Evolutionary conservation across 108 stramenopile species (phyloP).

Genomic region (Skeletonema tropicum): DNA sequence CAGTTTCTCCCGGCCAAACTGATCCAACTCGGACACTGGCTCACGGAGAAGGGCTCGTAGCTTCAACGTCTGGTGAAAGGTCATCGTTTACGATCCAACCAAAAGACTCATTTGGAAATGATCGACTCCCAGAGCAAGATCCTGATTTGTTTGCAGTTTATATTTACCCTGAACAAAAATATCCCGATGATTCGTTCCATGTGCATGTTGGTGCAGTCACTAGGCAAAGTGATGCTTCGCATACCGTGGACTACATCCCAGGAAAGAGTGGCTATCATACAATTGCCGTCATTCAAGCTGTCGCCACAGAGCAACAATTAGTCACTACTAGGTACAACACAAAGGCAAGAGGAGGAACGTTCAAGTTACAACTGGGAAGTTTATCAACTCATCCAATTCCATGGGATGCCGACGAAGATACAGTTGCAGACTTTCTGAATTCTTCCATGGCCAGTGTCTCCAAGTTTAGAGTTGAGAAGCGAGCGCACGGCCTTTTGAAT

Average conservation of each 20-base stretch:
- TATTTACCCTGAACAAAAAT: conserved; percentile 47
- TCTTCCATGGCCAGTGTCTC: conserved; percentile 33
- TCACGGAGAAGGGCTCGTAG: conserved; percentile 63
- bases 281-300: conserved; percentile 56
- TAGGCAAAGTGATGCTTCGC: conserved; percentile 44
- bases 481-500: conserved; percentile 43
- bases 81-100: conserved; percentile 67
- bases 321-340: conserved; percentile 48
- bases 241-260: conserved; percentile 60
- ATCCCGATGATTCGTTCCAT: conserved; percentile 16
- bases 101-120: conserved; percentile 77
- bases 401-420: conserved; percentile 54
- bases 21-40: conserved; percentile 56
- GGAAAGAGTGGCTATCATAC: conserved; percentile 59
- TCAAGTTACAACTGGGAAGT: conserved; percentile 39
- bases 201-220: conserved; percentile 44
- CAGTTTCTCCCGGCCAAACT: conserved; percentile 54
- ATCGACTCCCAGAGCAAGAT: conserved; percentile 52
- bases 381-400: conserved; percentile 50
- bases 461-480: conserved; percentile 25
- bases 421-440: conserved; percentile 24
- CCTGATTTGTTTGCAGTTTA: conserved; percentile 44
- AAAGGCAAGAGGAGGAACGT: conserved; percentile 50
- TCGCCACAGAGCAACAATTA: conserved; percentile 52
- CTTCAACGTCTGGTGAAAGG: conserved; percentile 57